phyloP scores from a whole-genome alignment of 306 rosid species.

The Herpetospermum pedunculosum region DNA sequence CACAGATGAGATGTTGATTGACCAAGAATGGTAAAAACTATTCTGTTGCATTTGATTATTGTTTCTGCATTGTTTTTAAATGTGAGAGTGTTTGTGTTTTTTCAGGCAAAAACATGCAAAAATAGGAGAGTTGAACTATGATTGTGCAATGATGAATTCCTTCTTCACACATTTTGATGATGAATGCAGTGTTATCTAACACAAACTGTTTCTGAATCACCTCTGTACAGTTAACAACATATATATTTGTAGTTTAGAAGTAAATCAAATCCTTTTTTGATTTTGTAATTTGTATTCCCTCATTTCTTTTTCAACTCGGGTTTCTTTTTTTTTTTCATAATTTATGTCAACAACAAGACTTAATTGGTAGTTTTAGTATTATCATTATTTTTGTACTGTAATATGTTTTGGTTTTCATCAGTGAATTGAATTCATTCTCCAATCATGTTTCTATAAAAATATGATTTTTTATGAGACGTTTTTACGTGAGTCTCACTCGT shows the following conservation, averaged over 20 bases:
- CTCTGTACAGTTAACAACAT: neutral
- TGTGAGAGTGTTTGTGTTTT: slow-evolving; percentile 3
- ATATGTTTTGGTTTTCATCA: too few relatives aligned
- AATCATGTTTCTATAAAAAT: too few relatives aligned
- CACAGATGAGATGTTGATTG: slow-evolving; percentile 69
- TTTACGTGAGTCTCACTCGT: too few relatives aligned
- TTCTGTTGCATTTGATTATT: too few relatives aligned
- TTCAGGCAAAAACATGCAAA: slow-evolving; percentile 62
- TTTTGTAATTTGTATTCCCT: too few relatives aligned
- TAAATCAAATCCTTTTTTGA: neutral
- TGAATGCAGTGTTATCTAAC: slow-evolving; percentile 1
- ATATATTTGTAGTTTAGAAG: neutral
- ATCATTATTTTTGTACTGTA: too few relatives aligned
- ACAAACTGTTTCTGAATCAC: neutral
- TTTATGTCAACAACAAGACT: too few relatives aligned
- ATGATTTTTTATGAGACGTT: too few relatives aligned
- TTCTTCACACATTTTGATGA: slow-evolving; percentile 62
- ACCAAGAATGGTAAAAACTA: slow-evolving; percentile 87
- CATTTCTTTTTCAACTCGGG: too few relatives aligned
- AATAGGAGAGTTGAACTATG: slow-evolving; percentile 80
- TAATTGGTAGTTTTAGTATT: too few relatives aligned
- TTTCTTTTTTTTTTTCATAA: too few relatives aligned
- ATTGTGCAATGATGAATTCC: slow-evolving; percentile 69
- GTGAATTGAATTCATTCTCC: too few relatives aligned
- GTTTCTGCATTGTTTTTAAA: neutral